These are phyloP conservation scores for Sechiopsis laciniata DNA, from an alignment of 306 rosid species.

Conservation along the genomic window DNA sequence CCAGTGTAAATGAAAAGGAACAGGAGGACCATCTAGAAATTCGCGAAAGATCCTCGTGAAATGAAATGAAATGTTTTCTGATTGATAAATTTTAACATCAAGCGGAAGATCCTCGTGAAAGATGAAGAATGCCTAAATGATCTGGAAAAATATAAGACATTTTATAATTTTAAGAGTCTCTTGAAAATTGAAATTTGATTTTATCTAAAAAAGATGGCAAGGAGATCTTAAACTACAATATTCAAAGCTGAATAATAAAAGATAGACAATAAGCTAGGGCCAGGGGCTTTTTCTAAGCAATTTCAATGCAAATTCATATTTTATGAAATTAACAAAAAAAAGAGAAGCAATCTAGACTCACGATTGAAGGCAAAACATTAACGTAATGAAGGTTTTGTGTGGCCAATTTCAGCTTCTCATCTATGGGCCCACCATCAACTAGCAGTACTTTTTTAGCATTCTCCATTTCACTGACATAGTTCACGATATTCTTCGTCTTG, in stretches of 20 bases:
- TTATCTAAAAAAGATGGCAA: too few relatives aligned
- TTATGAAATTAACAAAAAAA: background rate
- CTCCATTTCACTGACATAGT: constrained; percentile 56
- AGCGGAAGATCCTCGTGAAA: constrained; percentile 10
- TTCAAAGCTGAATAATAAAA: too few relatives aligned
- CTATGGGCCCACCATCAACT: constrained; percentile 64
- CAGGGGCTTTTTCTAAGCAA: too few relatives aligned
- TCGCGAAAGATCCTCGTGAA: too few relatives aligned
- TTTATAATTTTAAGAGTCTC: background rate
- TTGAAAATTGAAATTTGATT: background rate
- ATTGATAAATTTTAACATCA: background rate
- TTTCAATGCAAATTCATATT: background rate
- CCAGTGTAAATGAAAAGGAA: background rate
- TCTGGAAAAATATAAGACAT: background rate
- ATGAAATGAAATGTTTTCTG: background rate
- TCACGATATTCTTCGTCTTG: constrained; percentile 71
- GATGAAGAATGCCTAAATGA: background rate
- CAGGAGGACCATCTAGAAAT: too few relatives aligned
- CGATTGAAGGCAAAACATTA: constrained; percentile 73
- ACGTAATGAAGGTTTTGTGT: constrained; percentile 89
- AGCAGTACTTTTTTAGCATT: constrained; percentile 59
- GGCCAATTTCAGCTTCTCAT: constrained; percentile 74
- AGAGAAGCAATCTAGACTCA: constrained; percentile 34
- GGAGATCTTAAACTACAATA: too few relatives aligned
- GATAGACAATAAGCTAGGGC: background rate